Evolutionary conservation across 2,329 filamentous ascomycete species (phyloP), one percentile per base, ranked within the genome.

Genomic region (Stromatinia cepivora): DNA sequence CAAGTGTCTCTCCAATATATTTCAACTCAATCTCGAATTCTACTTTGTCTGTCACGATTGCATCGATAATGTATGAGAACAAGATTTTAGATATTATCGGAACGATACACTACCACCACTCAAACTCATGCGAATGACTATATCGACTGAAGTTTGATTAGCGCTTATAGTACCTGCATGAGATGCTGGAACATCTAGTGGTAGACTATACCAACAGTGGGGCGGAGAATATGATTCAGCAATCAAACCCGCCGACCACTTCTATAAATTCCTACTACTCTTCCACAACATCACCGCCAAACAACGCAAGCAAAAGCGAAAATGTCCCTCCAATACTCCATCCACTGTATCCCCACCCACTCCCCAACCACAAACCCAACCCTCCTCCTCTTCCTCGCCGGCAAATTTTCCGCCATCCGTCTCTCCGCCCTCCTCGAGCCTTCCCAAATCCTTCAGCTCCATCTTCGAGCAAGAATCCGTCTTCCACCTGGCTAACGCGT

Each of bases 401-500:
- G 73, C 1, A 76, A 75, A 71, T 76, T 72, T 65, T 65, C 72
- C n/a, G 58, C 73, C 20, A 71, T 78, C 2, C 76, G 77, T 17
- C 76, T 80, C 8, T 73, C 74, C 45, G 79, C 77, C 10, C 70
- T 80, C 28, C 69, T 72, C 39, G 62, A 73, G 31, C 73, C 78
- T 31, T 31, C 72, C 76, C 3, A 42, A 62, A 28, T 77, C 78
- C 13, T 80, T 79, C 67, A 72, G 73, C 42, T 76, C 75, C 4
- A 79, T 77, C 4, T 78, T 78, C 57, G 77, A 73, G 4, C 71
- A 73, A 20, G 78, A 80, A 72, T 75, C 72, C 0, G n/a, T 66
- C 75, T 31, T 53, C 71, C 1, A 67, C 76, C 54, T 79, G 79
- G 78, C 71, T 75, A 4, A 50, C 71, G 15, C 75, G 74, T 7